phyloP scores from a whole-genome alignment of 345 rosid genomes.

The Pseudoturritis turrita region DNA sequence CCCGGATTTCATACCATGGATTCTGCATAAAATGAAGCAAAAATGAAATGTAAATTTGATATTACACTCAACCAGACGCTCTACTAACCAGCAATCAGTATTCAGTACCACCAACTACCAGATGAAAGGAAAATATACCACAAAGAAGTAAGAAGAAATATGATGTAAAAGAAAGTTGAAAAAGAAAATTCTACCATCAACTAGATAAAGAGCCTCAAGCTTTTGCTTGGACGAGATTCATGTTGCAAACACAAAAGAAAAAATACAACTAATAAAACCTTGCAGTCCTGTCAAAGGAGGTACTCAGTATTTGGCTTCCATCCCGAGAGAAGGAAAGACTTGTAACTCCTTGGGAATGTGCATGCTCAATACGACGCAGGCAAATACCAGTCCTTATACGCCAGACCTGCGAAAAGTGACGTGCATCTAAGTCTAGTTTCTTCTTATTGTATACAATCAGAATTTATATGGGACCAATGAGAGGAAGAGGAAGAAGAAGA shows the following conservation, averaged over 20 bases:
- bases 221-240: not conserved
- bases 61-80: not conserved
- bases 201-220: not conserved
- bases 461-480: not conserved
- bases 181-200: not conserved
- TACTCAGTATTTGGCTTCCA: conserved; percentile 90
- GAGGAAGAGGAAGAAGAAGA: not conserved
- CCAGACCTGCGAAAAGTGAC: conserved; percentile 67
- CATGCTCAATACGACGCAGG: conserved; percentile 87
- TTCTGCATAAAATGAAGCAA: conserved; percentile 42
- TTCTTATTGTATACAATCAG: not conserved
- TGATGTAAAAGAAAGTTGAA: not conserved
- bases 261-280: conserved; percentile 42
- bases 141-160: not conserved
- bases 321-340: conserved; percentile 93
- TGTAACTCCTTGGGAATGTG: conserved; percentile 94
- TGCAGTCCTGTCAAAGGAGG: conserved; percentile 93
- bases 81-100: not conserved
- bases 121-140: not conserved
- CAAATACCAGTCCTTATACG: conserved; percentile 92
- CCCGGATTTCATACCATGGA: conserved; percentile 96
- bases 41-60: not conserved
- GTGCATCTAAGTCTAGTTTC: conserved; percentile 7
- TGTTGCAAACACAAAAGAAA: not conserved
- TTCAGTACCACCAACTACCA: not conserved